Percentiles rank a stretch among this genome's conserved stretches.
Conservation (phyloP, 169 alveolate genomes). For the Theileria luwenshuni region DNA sequence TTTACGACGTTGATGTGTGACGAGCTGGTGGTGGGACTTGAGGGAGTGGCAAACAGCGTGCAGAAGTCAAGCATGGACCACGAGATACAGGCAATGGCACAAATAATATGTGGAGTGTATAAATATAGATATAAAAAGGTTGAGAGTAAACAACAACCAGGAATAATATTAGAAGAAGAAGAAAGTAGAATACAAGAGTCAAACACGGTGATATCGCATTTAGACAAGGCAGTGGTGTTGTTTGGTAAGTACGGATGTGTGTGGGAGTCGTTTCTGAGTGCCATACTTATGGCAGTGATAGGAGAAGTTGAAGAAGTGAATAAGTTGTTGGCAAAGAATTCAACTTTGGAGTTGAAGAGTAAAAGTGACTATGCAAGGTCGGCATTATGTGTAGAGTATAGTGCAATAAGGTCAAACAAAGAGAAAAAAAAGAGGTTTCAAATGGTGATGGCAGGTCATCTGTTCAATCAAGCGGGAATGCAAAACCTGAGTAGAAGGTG, state of each 20-base stretch:
- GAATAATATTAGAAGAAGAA: not conserved
- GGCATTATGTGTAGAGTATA: conserved; percentile 56
- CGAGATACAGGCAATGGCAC: conserved; percentile 59
- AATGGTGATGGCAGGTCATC: conserved; percentile 65
- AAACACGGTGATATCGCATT: conserved; percentile 26
- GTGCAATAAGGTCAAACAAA: conserved; percentile 27
- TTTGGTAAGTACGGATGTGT: conserved; percentile 18
- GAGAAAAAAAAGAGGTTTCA: conserved; percentile 34
- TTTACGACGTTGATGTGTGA: conserved; percentile 25
- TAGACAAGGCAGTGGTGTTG: conserved; percentile 45
- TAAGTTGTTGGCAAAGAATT: conserved; percentile 33
- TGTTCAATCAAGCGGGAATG: conserved; percentile 49
- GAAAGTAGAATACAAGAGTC: not conserved
- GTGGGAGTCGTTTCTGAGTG: conserved; percentile 42
- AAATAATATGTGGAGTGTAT: conserved; percentile 27
- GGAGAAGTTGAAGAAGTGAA: conserved; percentile 36
- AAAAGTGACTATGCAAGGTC: conserved; percentile 49
- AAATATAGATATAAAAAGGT: not conserved
- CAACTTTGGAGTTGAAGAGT: conserved; percentile 37
- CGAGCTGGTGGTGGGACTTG: conserved; percentile 24
- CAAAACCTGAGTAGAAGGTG: conserved; percentile 53
- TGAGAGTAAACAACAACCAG: not conserved
- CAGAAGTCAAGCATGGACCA: conserved; percentile 35
- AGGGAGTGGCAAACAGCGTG: conserved; percentile 22
- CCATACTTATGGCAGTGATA: conserved; percentile 25